These are phyloP conservation scores for Tulasnella sp. DNA, from an alignment of 768 basidiomycete genomes.

Conservation along the genomic window DNA sequence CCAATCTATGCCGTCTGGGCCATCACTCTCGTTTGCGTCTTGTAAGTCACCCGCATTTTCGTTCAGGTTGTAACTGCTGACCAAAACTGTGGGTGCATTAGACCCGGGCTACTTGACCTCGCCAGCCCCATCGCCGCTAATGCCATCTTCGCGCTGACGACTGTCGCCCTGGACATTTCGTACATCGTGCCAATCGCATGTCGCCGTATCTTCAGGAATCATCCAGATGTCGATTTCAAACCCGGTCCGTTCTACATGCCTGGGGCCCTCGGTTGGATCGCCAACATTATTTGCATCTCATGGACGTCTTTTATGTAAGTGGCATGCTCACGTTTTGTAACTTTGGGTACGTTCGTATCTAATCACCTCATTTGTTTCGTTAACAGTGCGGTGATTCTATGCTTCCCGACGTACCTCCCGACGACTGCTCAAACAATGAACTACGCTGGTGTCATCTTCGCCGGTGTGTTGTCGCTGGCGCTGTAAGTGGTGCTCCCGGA, in stretches of 20 bases:
- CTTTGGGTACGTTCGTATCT: too few relatives aligned
- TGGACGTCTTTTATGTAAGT: slow-evolving; percentile 20
- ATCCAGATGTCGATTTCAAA: slow-evolving; percentile 74
- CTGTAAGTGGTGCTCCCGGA: neutral
- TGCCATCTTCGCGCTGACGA: slow-evolving; percentile 73
- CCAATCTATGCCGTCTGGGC: slow-evolving; percentile 72
- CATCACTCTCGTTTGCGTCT: slow-evolving; percentile 52
- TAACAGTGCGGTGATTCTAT: slow-evolving; percentile 64
- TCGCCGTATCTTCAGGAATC: slow-evolving; percentile 53
- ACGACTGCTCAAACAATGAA: slow-evolving; percentile 73
- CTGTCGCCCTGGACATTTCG: slow-evolving; percentile 36
- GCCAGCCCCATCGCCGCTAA: slow-evolving; percentile 67
- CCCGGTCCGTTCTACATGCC: slow-evolving; percentile 82
- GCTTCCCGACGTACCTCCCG: slow-evolving; percentile 57
- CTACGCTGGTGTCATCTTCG: slow-evolving; percentile 53
- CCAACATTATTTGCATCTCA: slow-evolving; percentile 52
- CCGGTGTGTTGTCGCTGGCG: slow-evolving; percentile 1
- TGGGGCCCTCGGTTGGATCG: slow-evolving; percentile 48
- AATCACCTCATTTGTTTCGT: too few relatives aligned
- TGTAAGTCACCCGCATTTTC: slow-evolving; percentile 23
- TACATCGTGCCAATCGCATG: slow-evolving; percentile 70
- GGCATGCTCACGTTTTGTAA: slow-evolving; percentile 1
- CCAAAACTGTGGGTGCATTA: neutral
- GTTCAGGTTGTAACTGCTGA: neutral
- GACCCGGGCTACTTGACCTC: slow-evolving; percentile 48